Evolutionary conservation across 1,284 basidiomycete genomes (phyloP), one percentile per base, ranked within the genome.

Genomic region (Clitocybe nebularis): DNA sequence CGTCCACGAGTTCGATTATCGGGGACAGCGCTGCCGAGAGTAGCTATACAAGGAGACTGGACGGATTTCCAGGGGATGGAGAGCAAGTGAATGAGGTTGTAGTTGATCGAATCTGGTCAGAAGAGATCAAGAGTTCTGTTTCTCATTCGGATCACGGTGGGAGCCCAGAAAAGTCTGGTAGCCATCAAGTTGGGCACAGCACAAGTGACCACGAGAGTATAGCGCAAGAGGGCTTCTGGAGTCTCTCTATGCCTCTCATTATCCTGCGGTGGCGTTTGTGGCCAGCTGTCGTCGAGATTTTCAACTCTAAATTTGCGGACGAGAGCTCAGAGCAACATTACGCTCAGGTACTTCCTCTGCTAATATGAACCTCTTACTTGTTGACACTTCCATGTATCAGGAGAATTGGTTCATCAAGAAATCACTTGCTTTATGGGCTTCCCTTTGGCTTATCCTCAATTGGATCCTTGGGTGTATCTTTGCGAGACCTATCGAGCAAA

Each of bases 41-140:
- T 49, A 68, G 57, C 43, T 64, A 57, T 16, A 53, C 47, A 10
- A 56, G 19, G 17, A 58, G 46, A 33, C 46, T 57, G 41, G 53
- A 55, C 14, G 53, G 44, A n/a, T 33, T 45, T 16, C 50, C 49
- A 2, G 63, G 56, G 19, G 64, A 64, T 35, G 43, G 39, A 26
- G 46, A 61, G 21, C 60, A 68, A 37, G 76, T 86, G 1, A 74
- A 88, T 57, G 74, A 81, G 61, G 75, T 85, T 11, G 75, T 87
- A n/a, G 81, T 87, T 11, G 84, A 87, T 60, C 73, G 82, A 35
- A 62, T 70, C 25, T 86, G 82, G 83, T 66, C 70, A 3, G 75
- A 79, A 47, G 75, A 79, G 46, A 63, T 74, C 43, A 72, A 70
- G 58, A 74, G 66, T 43, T 74, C 70, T 20, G 61, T 68, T 17